Evolutionary conservation across 306 rosid species (phyloP).

Genomic region (Prinsepia uniflora): DNA sequence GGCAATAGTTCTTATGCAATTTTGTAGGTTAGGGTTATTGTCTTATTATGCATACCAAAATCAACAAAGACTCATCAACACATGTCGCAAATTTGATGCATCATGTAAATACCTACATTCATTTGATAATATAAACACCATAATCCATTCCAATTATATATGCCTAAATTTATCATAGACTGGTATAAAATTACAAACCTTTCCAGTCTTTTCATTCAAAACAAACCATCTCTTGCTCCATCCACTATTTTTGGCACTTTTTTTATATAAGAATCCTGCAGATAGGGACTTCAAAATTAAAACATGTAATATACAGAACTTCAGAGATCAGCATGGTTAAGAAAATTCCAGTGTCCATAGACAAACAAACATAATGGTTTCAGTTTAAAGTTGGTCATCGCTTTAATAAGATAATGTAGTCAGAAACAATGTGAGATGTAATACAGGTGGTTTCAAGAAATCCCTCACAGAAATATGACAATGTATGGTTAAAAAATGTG

Average conservation of each 20-base stretch:
- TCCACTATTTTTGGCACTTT: conserved; percentile 85
- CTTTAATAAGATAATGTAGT: neutral
- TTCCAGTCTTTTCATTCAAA: conserved; percentile 89
- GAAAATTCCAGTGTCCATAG: neutral
- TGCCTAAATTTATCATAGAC: neutral
- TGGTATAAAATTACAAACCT: conserved; percentile 48
- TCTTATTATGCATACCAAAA: neutral
- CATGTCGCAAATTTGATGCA: neutral
- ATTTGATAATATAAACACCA: neutral
- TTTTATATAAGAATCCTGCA: conserved; percentile 80
- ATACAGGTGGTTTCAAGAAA: neutral
- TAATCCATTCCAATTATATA: neutral
- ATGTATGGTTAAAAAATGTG: neutral
- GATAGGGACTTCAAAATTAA: conserved; percentile 9
- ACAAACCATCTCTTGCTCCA: conserved; percentile 99
- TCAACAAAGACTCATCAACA: neutral
- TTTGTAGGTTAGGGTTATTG: too few relatives aligned
- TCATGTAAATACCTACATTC: neutral
- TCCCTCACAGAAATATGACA: too few relatives aligned
- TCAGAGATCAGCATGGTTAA: neutral
- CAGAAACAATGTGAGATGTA: neutral
- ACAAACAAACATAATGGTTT: conserved; percentile 14
- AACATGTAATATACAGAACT: neutral
- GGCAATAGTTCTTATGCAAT: neutral
- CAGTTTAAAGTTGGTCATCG: neutral